Evolutionary conservation across 345 rosid species (phyloP), one percentile per base, ranked within the genome.

Genomic region (Moricandia moricandioides): DNA sequence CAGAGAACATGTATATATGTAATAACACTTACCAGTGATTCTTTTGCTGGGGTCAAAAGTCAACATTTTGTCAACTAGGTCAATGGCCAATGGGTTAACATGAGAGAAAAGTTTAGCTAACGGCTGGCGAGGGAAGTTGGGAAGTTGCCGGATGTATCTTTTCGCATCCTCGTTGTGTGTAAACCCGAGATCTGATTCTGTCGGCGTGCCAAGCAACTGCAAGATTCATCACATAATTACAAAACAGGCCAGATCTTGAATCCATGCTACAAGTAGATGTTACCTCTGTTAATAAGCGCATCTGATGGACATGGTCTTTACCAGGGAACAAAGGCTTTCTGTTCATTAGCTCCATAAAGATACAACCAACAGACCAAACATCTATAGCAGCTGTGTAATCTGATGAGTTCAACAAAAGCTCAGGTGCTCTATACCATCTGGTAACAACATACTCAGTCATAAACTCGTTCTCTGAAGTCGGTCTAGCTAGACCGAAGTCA

Each of bases 361-460:
- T 86, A 84, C 99, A 96, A 62, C 99, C 99, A 9, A 92, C 99
- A 63, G 99, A 96, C 99, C 98, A 96, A 47, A 96, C 97, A 83
- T 96, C 99, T 8, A 92, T 96, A 31, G 99, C 88, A 16, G 95
- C 91, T 11, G 94, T 92, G 72, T 96, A 92, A 29, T 92, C 97
- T 0, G 98, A 86, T 18, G 96, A 90, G 85, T 89, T 96, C 62
- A 96, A 84, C 75, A 96, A 69, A 47, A 96, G 81, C 86, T 96
- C 99, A 0, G 99, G 99, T 47, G 99, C 98, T 71, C 99, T 81
- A 61, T 92, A 96, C 99, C 97, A 96, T 78, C 99, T 87, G 1
- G 99, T 96, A 29, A 96, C 98, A 67, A 96, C 99, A 83, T 96
- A 96, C 71, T 96, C 99, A 0, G 99, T 96, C 99, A 92, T 96